Evolutionary conservation across 139 green algal species (phyloP).

Genomic region (Penium margaritaceum): DNA sequence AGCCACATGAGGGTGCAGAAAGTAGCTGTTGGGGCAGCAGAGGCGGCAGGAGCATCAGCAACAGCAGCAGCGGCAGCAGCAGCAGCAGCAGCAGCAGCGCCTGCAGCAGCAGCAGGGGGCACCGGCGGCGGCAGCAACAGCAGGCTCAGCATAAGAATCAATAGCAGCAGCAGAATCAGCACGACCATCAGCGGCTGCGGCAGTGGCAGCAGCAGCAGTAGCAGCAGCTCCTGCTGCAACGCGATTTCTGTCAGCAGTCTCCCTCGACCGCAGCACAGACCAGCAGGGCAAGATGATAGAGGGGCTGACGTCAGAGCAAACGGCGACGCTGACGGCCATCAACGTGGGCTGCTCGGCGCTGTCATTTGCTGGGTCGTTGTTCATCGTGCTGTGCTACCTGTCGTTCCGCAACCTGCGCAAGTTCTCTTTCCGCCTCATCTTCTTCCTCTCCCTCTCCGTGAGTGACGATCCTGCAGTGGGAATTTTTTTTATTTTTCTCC

Average conservation of each 20-base stretch:
- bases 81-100: not conserved
- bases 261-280: too few species aligned
- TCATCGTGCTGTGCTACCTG: conserved; percentile 45
- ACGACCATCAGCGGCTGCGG: too few species aligned
- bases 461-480: too few species aligned
- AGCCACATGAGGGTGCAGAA: too few species aligned
- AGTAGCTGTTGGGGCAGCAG: too few species aligned
- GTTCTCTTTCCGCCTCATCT: conserved; percentile 43
- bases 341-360: conserved; percentile 16
- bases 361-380: conserved; percentile 25
- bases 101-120: not conserved
- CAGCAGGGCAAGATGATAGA: conserved; percentile 1
- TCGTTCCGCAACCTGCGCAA: conserved; percentile 31
- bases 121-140: too few species aligned
- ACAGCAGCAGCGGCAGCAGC: not conserved
- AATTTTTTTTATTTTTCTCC: too few species aligned
- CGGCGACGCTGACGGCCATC: conserved; percentile 10
- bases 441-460: conserved; percentile 42
- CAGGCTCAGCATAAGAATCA: too few species aligned
- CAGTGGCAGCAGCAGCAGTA: too few species aligned
- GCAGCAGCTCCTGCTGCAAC: too few species aligned
- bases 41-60: not conserved
- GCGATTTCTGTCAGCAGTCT: too few species aligned
- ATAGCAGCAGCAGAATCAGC: too few species aligned
- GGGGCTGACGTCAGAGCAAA: not conserved